phyloP scores from a whole-genome alignment of 1,139 yeast species.

The Zygosaccharomyces pseudobailii region DNA sequence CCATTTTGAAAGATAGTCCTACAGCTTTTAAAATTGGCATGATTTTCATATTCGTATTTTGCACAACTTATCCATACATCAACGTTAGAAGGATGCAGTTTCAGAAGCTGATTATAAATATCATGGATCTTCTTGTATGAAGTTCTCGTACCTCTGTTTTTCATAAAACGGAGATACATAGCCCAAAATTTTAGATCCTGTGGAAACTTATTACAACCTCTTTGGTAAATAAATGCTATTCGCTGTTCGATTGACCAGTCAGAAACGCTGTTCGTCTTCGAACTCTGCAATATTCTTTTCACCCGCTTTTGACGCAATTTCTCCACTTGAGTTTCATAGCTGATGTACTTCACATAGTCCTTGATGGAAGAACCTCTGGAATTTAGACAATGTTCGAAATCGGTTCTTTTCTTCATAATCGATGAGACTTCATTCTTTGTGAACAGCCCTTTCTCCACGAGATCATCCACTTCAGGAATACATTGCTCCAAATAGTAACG shows the following conservation, averaged over 20 bases:
- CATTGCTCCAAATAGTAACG: slow-evolving; percentile 77
- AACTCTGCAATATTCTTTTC: slow-evolving; percentile 51
- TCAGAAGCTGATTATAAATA: slow-evolving; percentile 72
- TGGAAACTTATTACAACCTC: slow-evolving; percentile 79
- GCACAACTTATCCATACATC: slow-evolving; percentile 95
- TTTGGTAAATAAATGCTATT: slow-evolving; percentile 74
- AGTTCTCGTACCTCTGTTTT: slow-evolving; percentile 48
- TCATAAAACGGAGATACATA: slow-evolving; percentile 67
- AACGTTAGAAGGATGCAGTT: slow-evolving; percentile 84
- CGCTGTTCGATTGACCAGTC: slow-evolving; percentile 88
- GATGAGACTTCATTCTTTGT: slow-evolving; percentile 72
- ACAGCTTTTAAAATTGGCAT: slow-evolving; percentile 86
- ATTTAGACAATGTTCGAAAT: slow-evolving; percentile 84
- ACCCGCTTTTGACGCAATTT: slow-evolving; percentile 70
- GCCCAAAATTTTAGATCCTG: slow-evolving; percentile 77
- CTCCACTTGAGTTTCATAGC: slow-evolving; percentile 78
- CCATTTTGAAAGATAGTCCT: slow-evolving; percentile 82
- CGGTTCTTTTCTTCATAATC: slow-evolving; percentile 91
- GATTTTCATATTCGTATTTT: slow-evolving; percentile 83
- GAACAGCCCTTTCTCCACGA: slow-evolving; percentile 75
- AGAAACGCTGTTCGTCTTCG: slow-evolving; percentile 53
- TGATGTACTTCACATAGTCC: slow-evolving; percentile 76
- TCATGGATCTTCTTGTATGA: slow-evolving; percentile 75
- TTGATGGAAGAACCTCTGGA: slow-evolving; percentile 77
- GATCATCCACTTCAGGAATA: slow-evolving; percentile 89